Evolutionary conservation across 2,329 filamentous ascomycete species (phyloP).

Genomic region (Blastomyces silverae): DNA sequence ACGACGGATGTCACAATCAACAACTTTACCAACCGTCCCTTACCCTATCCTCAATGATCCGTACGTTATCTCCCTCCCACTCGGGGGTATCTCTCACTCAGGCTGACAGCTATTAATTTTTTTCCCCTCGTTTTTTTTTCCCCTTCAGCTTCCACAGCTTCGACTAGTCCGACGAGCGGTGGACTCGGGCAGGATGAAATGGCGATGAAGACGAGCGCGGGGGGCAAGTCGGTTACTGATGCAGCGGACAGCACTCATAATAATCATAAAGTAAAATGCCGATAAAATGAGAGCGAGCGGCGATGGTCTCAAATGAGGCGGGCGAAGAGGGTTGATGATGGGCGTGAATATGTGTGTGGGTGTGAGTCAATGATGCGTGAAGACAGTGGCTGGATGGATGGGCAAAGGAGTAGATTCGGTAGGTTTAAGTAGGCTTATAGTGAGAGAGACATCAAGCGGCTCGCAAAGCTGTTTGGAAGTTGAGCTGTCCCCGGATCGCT

Average conservation of each 20-base stretch:
- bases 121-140: background rate
- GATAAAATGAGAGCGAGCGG: background rate
- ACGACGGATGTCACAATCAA: background rate
- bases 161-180: slow-evolving; percentile 12
- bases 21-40: background rate
- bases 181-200: slow-evolving; percentile 25
- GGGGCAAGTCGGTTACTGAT: slow-evolving; percentile 29
- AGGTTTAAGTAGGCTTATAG: background rate
- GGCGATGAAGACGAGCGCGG: slow-evolving; percentile 27
- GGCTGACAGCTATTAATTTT: background rate
- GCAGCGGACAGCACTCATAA: slow-evolving; percentile 35
- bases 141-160: background rate
- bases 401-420: background rate
- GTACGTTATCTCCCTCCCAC: too few species aligned
- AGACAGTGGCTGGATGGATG: too few species aligned
- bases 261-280: slow-evolving; percentile 17
- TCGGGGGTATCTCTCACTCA: background rate
- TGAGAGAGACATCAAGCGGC: background rate
- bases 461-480: too few species aligned
- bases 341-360: background rate
- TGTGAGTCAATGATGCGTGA: too few species aligned
- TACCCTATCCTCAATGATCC: background rate
- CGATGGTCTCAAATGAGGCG: background rate
- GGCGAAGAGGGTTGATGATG: background rate
- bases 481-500: background rate